These are phyloP conservation scores for Sclerotinia trifoliorum DNA, from an alignment of 2,329 filamentous ascomycete species.

Conservation along the genomic window DNA sequence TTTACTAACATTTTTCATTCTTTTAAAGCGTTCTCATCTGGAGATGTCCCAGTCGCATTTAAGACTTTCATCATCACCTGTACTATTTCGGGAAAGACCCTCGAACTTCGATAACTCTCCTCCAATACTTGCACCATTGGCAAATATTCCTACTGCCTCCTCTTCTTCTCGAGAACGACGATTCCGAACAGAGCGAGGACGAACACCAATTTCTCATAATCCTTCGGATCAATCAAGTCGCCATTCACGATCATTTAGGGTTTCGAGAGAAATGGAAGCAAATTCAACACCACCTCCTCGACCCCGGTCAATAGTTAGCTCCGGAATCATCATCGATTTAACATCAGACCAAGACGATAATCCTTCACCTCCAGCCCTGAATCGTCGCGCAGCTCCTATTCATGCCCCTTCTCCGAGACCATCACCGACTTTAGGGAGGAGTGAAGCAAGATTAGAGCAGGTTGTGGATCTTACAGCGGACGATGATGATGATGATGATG, in stretches of 20 bases:
- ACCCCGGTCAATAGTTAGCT: slow-evolving; percentile 34
- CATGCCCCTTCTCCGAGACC: slow-evolving; percentile 27
- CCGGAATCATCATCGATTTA: slow-evolving; percentile 39
- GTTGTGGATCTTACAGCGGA: slow-evolving; percentile 53
- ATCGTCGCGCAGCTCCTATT: slow-evolving; percentile 10
- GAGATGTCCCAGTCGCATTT: slow-evolving; percentile 39
- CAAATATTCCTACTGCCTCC: slow-evolving; percentile 22
- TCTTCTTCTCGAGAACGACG: slow-evolving; percentile 28
- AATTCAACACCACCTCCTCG: slow-evolving; percentile 31
- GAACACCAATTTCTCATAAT: slow-evolving; percentile 37
- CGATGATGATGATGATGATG: slow-evolving; percentile 44
- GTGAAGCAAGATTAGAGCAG: slow-evolving; percentile 32
- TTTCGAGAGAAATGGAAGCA: slow-evolving; percentile 32
- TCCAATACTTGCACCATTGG: slow-evolving; percentile 24
- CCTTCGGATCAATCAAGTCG: slow-evolving; percentile 15
- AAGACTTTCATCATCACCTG: slow-evolving; percentile 35
- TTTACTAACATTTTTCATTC: slow-evolving; percentile 24
- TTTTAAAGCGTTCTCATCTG: slow-evolving; percentile 34
- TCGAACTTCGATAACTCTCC: slow-evolving; percentile 19
- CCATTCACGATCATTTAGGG: slow-evolving; percentile 20
- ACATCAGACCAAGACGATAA: slow-evolving; percentile 38
- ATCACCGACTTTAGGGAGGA: slow-evolving; percentile 32
- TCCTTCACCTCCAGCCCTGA: not conserved
- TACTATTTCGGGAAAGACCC: slow-evolving; percentile 28
- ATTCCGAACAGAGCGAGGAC: slow-evolving; percentile 1